A percentile compares a stretch with the other conserved stretches of the same genome.
Conservation (phyloP, 202 grass and related monocot species). For the Digitaria exilis region DNA sequence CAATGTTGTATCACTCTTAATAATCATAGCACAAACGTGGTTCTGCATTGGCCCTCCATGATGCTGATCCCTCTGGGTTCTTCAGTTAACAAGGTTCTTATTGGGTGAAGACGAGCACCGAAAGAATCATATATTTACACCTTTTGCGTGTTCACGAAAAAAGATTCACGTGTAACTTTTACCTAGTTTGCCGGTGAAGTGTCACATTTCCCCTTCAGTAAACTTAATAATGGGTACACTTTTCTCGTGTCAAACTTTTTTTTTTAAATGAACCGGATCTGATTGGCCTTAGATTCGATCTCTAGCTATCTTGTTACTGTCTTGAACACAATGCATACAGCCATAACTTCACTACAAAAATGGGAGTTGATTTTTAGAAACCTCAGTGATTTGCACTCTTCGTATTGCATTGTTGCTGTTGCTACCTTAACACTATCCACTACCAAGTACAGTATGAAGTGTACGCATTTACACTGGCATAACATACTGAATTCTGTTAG, state of each 20-base stretch:
- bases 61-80: neutral
- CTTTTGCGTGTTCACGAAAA: neutral
- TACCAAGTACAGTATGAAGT: neutral
- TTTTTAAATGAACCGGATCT: too few species aligned
- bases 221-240: too few species aligned
- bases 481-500: neutral
- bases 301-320: neutral
- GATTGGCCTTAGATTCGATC: neutral
- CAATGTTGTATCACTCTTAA: constrained; percentile 7
- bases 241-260: too few species aligned
- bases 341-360: neutral
- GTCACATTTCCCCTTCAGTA: neutral
- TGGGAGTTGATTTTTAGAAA: neutral
- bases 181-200: neutral
- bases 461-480: neutral
- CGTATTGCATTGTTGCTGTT: too few species aligned
- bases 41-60: neutral
- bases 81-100: neutral
- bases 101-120: neutral
- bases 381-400: neutral
- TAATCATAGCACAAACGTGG: neutral
- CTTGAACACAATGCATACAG: neutral
- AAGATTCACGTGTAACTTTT: neutral
- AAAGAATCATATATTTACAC: neutral
- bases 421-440: neutral